These are phyloP conservation scores for Tricholoma hemisulphureum DNA, from an alignment of 768 basidiomycete species.

Conservation along the genomic window DNA sequence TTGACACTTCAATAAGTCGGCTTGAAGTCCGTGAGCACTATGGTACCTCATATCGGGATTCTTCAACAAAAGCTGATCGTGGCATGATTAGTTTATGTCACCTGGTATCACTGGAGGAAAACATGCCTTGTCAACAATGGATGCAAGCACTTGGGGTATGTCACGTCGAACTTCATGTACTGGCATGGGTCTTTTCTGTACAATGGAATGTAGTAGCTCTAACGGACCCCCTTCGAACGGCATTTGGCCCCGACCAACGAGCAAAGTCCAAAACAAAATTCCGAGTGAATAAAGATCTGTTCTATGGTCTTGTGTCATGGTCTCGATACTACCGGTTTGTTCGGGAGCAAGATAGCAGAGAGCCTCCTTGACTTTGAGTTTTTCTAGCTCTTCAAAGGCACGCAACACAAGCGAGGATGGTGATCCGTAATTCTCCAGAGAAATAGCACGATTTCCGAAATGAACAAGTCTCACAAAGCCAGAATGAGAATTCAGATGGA, in stretches of 20 bases:
- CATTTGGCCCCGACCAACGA: constrained; percentile 68
- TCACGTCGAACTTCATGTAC: constrained; percentile 75
- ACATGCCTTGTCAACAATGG: constrained; percentile 65
- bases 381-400: constrained; percentile 58
- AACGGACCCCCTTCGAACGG: constrained; percentile 59
- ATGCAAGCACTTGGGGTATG: constrained; percentile 67
- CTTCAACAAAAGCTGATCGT: constrained; percentile 58
- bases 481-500: constrained; percentile 69
- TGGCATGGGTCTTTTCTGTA: constrained; percentile 71
- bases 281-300: constrained; percentile 77
- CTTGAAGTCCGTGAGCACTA: constrained; percentile 66
- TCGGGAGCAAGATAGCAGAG: constrained; percentile 75
- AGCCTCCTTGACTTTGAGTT: constrained; percentile 72
- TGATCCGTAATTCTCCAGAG: constrained; percentile 68
- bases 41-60: constrained; percentile 69
- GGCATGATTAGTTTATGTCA: constrained; percentile 4
- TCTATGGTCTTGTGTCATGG: constrained; percentile 67
- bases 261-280: constrained; percentile 69
- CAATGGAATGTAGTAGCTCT: constrained; percentile 68
- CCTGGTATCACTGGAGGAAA: not conserved
- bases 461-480: constrained; percentile 70
- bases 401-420: constrained; percentile 67
- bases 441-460: constrained; percentile 72
- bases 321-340: constrained; percentile 73
- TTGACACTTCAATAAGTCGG: constrained; percentile 69